phyloP scores from a whole-genome alignment of 1,139 yeast genomes.

The Cylindricascospora bacillispora region DNA sequence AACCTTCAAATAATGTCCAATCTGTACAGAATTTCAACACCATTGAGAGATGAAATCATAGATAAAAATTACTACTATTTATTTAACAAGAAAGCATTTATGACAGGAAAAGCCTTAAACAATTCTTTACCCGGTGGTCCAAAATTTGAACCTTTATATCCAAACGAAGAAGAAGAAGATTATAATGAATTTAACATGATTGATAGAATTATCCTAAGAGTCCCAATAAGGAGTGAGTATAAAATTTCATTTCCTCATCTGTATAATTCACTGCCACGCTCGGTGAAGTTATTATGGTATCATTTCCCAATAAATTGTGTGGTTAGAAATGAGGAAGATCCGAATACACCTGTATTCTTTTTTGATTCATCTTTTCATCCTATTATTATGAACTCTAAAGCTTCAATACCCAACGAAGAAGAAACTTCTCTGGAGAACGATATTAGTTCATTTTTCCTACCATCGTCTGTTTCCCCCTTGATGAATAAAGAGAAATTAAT shows the following conservation, averaged over 20 bases:
- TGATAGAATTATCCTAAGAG: slow-evolving; percentile 73
- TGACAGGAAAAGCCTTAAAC: slow-evolving; percentile 84
- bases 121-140: slow-evolving; percentile 93
- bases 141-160: slow-evolving; percentile 79
- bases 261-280: slow-evolving; percentile 66
- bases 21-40: slow-evolving; percentile 53
- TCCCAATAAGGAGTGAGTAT: slow-evolving; percentile 69
- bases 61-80: slow-evolving; percentile 52
- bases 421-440: no score
- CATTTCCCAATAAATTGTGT: slow-evolving; percentile 46
- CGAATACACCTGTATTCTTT: slow-evolving; percentile 43
- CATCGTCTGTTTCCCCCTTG: slow-evolving; percentile 35
- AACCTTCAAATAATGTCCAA: slow-evolving; percentile 51
- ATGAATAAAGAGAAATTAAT: slow-evolving; percentile 31
- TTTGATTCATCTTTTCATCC: slow-evolving; percentile 48
- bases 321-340: slow-evolving; percentile 32
- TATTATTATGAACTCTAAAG: slow-evolving; percentile 31
- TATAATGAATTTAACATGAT: slow-evolving; percentile 82
- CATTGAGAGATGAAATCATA: slow-evolving; percentile 43
- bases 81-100: slow-evolving; percentile 65
- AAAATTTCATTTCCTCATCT: slow-evolving; percentile 76
- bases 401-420: no score
- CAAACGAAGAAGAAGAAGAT: slow-evolving; percentile 62
- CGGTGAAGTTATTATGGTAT: slow-evolving; percentile 49
- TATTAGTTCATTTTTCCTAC: slow-evolving; percentile 27